A percentile compares a stretch with the other conserved stretches of the same genome.
Conservation (phyloP, 805 yeast genomes). For the Kluyveromyces dobzhanskii region DNA sequence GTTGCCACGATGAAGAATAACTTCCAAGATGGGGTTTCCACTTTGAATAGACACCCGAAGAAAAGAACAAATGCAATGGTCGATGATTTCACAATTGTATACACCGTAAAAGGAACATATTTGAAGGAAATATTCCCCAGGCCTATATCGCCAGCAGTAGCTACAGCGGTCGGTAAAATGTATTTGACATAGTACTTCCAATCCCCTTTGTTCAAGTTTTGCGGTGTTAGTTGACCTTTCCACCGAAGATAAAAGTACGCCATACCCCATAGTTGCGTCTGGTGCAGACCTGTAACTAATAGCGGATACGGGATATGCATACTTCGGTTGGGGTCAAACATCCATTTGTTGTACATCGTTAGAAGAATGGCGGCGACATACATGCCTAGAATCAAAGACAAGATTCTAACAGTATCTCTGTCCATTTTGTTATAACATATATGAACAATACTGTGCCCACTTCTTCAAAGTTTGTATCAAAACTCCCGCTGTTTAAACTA, state of each 20-base stretch:
- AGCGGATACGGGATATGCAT: constrained; percentile 78
- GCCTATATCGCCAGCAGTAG: constrained; percentile 91
- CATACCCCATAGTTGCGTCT: constrained; percentile 54
- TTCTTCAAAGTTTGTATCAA: neutral
- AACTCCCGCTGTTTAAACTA: too few species aligned
- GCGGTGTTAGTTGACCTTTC: constrained; percentile 37
- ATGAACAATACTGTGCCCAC: neutral
- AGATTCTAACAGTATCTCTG: neutral
- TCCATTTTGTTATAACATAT: neutral
- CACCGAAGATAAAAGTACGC: constrained; percentile 34
- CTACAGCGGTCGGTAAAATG: constrained; percentile 76
- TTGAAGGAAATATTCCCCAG: constrained; percentile 78
- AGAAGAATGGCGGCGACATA: constrained; percentile 60
- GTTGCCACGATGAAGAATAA: constrained; percentile 60
- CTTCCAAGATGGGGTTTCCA: constrained; percentile 67
- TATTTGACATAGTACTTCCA: constrained; percentile 38
- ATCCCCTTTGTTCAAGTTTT: constrained; percentile 31
- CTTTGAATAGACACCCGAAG: constrained; percentile 74
- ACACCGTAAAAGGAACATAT: constrained; percentile 71
- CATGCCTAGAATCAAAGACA: constrained; percentile 44
- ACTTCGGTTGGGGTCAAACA: constrained; percentile 68
- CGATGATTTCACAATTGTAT: constrained; percentile 89
- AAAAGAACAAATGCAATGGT: constrained; percentile 80
- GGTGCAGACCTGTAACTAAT: constrained; percentile 79
- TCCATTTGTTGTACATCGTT: constrained; percentile 90